Evolutionary conservation across 2,329 filamentous ascomycete genomes (phyloP).

Genomic region (Colletotrichum spinosum): DNA sequence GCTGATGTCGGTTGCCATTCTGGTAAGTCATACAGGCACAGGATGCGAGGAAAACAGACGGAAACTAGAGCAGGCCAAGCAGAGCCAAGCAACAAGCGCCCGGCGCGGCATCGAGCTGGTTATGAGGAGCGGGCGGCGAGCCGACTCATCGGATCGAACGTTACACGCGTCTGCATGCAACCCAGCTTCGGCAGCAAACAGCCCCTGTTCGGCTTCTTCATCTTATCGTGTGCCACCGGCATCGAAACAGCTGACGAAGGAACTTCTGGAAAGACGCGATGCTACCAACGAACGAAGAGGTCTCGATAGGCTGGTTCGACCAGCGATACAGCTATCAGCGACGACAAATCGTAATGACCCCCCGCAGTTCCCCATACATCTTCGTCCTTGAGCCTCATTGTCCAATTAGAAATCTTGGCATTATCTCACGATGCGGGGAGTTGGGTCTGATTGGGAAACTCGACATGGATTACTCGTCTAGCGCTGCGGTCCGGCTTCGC

Average conservation of each 20-base stretch:
- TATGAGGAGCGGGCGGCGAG: slow-evolving; percentile 13
- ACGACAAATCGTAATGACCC: not conserved
- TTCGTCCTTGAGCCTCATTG: slow-evolving; percentile 7
- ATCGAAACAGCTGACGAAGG: no score
- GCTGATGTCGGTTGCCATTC: slow-evolving; percentile 26
- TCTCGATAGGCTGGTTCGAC: not conserved
- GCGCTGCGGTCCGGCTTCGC: slow-evolving; percentile 12
- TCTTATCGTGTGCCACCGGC: no score
- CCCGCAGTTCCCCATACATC: not conserved
- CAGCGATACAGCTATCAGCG: slow-evolving; percentile 3
- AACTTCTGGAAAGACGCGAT: no score
- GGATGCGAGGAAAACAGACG: not conserved
- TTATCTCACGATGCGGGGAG: slow-evolving; percentile 31
- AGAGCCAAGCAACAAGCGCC: slow-evolving; percentile 31
- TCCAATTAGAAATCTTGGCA: slow-evolving; percentile 24
- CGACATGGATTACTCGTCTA: slow-evolving; percentile 15
- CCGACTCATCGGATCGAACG: not conserved
- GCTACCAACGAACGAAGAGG: no score
- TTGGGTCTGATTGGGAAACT: slow-evolving; percentile 5
- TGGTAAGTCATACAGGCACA: not conserved
- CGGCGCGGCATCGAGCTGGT: slow-evolving; percentile 30
- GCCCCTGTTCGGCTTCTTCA: no score
- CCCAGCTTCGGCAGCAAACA: not conserved
- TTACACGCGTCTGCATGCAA: slow-evolving; percentile 9
- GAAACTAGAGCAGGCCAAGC: slow-evolving; percentile 7